Percentiles rank a stretch among this genome's conserved stretches.
phyloP scores from a whole-genome alignment of 345 rosid species.

The Mallotus nudiflorus region DNA sequence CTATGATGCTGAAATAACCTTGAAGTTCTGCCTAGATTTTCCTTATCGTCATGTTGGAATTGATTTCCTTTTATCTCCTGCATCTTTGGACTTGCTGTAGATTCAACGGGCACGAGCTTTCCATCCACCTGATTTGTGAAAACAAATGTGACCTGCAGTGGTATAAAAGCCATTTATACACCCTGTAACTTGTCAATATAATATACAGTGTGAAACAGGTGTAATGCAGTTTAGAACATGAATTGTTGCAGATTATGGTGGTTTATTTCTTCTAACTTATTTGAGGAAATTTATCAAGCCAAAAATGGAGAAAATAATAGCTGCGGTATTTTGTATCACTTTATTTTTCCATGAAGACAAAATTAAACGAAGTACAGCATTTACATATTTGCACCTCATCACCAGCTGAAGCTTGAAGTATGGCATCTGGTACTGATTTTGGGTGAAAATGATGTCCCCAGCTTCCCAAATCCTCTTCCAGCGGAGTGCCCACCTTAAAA shows the following conservation, averaged over 20 bases:
- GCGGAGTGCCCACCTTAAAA: conserved; percentile 77
- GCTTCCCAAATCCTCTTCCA: conserved; percentile 83
- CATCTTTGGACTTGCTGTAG: conserved; percentile 41
- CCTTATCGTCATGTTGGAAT: conserved; percentile 26
- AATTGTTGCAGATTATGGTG: neutral
- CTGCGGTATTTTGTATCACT: neutral
- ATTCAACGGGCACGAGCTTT: conserved; percentile 80
- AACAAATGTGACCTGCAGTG: conserved; percentile 73
- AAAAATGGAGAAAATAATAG: neutral
- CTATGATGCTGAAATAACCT: conserved; percentile 39
- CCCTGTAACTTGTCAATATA: neutral
- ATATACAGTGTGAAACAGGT: neutral
- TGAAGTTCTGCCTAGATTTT: conserved; percentile 30
- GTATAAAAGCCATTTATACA: neutral
- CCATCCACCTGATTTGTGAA: conserved; percentile 95
- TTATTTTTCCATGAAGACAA: neutral
- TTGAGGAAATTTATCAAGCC: neutral
- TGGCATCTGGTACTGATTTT: conserved; percentile 71
- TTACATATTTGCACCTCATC: conserved; percentile 56
- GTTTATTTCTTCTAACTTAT: too few relatives aligned
- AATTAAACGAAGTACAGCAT: conserved; percentile 6
- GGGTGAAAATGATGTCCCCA: conserved; percentile 93
- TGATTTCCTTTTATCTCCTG: conserved; percentile 27
- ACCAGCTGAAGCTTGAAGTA: conserved; percentile 93
- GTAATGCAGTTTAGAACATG: neutral